phyloP scores from a whole-genome alignment of 108 stramenopile genomes.

The Cylindrotheca closterium region DNA sequence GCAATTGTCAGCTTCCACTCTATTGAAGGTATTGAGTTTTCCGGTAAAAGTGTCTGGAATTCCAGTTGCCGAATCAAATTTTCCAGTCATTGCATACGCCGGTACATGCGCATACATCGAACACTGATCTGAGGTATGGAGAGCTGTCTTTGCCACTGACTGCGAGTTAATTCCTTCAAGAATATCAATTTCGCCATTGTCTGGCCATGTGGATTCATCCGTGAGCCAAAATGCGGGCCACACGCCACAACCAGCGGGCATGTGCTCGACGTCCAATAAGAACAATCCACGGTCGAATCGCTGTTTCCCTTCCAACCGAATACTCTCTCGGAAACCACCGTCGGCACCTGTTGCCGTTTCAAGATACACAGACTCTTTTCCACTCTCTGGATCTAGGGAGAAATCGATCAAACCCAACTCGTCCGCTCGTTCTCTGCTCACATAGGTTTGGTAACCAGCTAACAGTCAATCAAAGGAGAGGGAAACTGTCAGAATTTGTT shows the following conservation, averaged over 20 bases:
- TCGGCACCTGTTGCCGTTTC: constrained; percentile 17
- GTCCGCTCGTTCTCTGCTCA: constrained; percentile 36
- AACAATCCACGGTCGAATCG: constrained; percentile 73
- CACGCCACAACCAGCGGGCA: constrained; percentile 85
- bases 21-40: constrained; percentile 37
- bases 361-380: constrained; percentile 20
- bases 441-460: constrained; percentile 68
- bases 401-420: constrained; percentile 31
- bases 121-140: constrained; percentile 74
- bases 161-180: constrained; percentile 87
- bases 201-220: neutral
- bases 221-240: constrained; percentile 94
- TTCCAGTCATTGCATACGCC: constrained; percentile 53
- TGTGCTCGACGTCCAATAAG: constrained; percentile 70
- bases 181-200: constrained; percentile 89
- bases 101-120: constrained; percentile 84
- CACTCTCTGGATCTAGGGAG: constrained; percentile 1
- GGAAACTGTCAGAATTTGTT: too few relatives aligned
- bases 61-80: constrained; percentile 78
- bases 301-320: constrained; percentile 69
- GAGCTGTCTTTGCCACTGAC: constrained; percentile 79
- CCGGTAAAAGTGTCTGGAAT: constrained; percentile 66
- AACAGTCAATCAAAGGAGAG: neutral
- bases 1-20: constrained; percentile 58
- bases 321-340: constrained; percentile 51